Evolutionary conservation across 2,329 filamentous ascomycete genomes (phyloP).

Genomic region (Calonectria pteridis): DNA sequence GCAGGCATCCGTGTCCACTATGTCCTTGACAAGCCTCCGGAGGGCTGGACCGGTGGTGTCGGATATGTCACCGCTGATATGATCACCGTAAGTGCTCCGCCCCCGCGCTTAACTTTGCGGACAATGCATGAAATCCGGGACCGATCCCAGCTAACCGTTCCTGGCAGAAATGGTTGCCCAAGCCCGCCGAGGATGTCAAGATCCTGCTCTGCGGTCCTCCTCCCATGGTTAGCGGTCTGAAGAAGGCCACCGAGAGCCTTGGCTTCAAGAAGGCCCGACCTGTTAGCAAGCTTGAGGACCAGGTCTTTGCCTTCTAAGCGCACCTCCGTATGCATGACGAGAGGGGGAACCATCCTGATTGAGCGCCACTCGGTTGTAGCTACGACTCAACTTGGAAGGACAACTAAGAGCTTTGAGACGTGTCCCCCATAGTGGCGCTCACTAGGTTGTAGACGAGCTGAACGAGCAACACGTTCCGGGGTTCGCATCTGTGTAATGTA

Average conservation of each 20-base stretch:
- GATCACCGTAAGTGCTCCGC: slow-evolving; percentile 76
- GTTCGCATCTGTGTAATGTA: background rate
- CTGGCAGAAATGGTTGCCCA: slow-evolving; percentile 79
- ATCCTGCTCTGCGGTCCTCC: slow-evolving; percentile 94
- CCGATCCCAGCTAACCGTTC: slow-evolving; percentile 35
- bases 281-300: slow-evolving; percentile 97
- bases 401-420: background rate
- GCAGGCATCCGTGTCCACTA: slow-evolving; percentile 89
- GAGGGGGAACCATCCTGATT: background rate
- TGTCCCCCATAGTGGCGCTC: background rate
- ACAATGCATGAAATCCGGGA: background rate
- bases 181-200: slow-evolving; percentile 89
- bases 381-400: background rate
- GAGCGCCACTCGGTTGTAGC: no score
- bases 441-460: background rate
- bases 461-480: background rate
- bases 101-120: background rate
- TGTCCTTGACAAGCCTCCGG: slow-evolving; percentile 94
- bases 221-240: slow-evolving; percentile 96
- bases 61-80: slow-evolving; percentile 97
- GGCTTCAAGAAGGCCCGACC: slow-evolving; percentile 93
- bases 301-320: slow-evolving; percentile 89
- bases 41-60: slow-evolving; percentile 90
- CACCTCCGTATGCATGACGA: background rate
- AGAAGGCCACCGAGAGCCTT: slow-evolving; percentile 91